Conservation (phyloP, 2,329 filamentous ascomycete species). For the Harringtonia lauricola region DNA sequence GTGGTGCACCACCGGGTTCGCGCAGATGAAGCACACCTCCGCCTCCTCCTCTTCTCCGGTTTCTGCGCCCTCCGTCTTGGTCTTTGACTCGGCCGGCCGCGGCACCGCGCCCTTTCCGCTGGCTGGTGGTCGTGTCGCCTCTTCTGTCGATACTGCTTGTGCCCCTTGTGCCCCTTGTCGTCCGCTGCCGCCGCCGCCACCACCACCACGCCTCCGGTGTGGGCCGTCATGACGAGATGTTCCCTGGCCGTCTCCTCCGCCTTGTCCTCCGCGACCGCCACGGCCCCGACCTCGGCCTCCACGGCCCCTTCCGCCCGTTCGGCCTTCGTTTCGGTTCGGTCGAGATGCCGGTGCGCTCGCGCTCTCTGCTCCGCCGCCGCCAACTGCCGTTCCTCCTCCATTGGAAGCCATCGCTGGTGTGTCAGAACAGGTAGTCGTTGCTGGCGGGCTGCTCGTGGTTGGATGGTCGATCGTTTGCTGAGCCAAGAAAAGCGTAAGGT, state of each 20-base stretch:
- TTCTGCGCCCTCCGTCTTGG: conserved; percentile 1
- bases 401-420: conserved; percentile 5
- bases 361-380: not conserved
- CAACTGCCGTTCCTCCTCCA: conserved; percentile 1
- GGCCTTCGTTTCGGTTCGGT: conserved; percentile 10
- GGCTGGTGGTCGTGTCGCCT: not conserved
- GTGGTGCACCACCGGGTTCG: conserved; percentile 77
- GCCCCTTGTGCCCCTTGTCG: conserved; percentile 6
- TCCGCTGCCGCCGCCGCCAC: not conserved
- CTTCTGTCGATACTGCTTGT: conserved; percentile 1
- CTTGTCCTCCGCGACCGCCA: conserved; percentile 22
- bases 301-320: conserved; percentile 29
- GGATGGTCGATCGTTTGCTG: too few species aligned
- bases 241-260: conserved; percentile 18
- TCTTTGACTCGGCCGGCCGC: conserved; percentile 9
- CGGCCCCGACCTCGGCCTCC: conserved; percentile 22
- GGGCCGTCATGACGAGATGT: conserved; percentile 4
- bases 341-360: conserved; percentile 8
- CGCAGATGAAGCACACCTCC: conserved; percentile 96
- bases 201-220: conserved; percentile 3
- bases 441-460: too few species aligned
- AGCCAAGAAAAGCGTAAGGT: too few species aligned
- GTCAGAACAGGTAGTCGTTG: not conserved
- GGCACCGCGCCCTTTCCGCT: not conserved
- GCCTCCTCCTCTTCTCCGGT: conserved; percentile 37